phyloP scores from a whole-genome alignment of 2,329 filamentous ascomycete species.

The Aspergillus calidoustus region DNA sequence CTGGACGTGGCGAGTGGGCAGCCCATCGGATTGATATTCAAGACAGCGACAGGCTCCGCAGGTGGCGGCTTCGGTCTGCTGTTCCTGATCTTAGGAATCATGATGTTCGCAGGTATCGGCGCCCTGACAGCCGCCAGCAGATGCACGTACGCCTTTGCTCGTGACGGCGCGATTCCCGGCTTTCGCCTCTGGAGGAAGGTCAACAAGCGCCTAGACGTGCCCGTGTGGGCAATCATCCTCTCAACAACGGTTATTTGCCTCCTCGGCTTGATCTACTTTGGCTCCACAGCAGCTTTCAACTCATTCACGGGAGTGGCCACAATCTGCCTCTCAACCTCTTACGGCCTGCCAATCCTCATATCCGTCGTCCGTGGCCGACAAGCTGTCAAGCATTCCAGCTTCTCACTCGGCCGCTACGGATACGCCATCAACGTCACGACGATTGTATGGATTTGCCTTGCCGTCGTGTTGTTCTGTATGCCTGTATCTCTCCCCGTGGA shows the following conservation, averaged over 20 bases:
- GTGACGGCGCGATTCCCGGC: constrained; percentile 75
- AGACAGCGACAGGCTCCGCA: constrained; percentile 72
- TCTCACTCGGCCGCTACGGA: constrained; percentile 71
- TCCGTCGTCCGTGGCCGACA: constrained; percentile 69
- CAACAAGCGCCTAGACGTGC: constrained; percentile 68
- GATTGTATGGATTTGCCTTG: constrained; percentile 71
- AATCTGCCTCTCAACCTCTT: constrained; percentile 76
- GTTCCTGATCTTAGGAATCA: constrained; percentile 75
- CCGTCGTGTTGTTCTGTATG: constrained; percentile 78
- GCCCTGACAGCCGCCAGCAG: constrained; percentile 74
- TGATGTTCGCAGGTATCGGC: constrained; percentile 76
- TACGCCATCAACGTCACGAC: constrained; percentile 70
- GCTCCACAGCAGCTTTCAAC: constrained; percentile 76
- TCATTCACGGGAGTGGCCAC: constrained; percentile 80
- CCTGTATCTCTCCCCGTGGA: constrained; percentile 65
- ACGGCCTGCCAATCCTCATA: constrained; percentile 76
- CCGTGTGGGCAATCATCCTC: constrained; percentile 70
- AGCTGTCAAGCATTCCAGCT: constrained; percentile 68
- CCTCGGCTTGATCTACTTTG: constrained; percentile 79
- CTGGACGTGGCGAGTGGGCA: constrained; percentile 72
- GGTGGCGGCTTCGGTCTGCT: constrained; percentile 75
- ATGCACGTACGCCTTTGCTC: constrained; percentile 76
- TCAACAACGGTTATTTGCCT: constrained; percentile 72
- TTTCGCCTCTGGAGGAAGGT: constrained; percentile 69
- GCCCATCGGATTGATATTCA: constrained; percentile 77